Conservation (phyloP, 345 rosid genomes). For the Erucastrum elatum region DNA sequence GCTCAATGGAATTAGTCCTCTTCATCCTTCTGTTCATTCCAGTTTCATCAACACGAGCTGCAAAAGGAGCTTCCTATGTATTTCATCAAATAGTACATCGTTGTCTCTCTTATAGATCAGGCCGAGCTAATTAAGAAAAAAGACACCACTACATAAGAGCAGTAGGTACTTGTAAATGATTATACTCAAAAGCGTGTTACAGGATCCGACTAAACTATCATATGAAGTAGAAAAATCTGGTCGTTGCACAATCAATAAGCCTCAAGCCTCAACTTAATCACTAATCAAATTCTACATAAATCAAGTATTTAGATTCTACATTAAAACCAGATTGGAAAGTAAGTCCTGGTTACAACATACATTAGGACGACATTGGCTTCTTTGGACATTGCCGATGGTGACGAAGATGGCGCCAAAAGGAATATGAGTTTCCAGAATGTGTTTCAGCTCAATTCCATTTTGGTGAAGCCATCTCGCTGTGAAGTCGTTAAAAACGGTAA, state of each 20-base stretch:
- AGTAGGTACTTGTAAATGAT: not conserved
- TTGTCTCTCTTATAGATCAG: not conserved
- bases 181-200: not conserved
- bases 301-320: not conserved
- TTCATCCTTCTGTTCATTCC: constrained; percentile 70
- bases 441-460: not conserved
- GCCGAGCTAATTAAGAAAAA: not conserved
- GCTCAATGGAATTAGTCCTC: constrained; percentile 69
- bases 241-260: not conserved
- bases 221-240: not conserved
- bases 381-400: not conserved
- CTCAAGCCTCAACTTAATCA: not conserved
- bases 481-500: not conserved
- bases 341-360: not conserved
- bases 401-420: not conserved
- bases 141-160: not conserved
- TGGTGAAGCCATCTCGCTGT: not conserved
- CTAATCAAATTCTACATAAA: not conserved
- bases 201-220: not conserved
- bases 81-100: constrained; percentile 65
- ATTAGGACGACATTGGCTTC: not conserved
- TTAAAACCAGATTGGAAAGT: not conserved
- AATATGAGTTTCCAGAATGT: not conserved
- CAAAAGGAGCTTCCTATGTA: too few relatives aligned
- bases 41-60: constrained; percentile 65